These are phyloP conservation scores for Pseudogymnoascus verrucosus DNA, from an alignment of 2,329 filamentous ascomycete species.

Conservation along the genomic window DNA sequence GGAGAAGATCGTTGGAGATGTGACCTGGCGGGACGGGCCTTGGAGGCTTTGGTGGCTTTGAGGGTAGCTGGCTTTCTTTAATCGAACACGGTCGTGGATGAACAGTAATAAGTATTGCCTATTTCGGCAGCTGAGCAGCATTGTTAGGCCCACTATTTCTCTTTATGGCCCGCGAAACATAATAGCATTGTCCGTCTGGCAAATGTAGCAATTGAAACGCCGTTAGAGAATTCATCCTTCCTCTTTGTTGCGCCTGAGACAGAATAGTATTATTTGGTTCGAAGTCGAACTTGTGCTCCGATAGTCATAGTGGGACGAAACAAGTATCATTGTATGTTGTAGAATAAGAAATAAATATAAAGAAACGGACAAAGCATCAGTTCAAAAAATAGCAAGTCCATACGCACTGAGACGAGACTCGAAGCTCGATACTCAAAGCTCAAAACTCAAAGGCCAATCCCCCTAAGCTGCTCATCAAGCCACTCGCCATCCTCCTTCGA, in stretches of 20 bases:
- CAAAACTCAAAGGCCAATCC: conserved; percentile 29
- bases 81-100: not conserved
- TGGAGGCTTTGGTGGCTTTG: not conserved
- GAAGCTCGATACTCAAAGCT: not conserved
- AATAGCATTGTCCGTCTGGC: not conserved
- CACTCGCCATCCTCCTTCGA: conserved; percentile 63
- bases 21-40: not conserved
- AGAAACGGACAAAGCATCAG: not conserved
- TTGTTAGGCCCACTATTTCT: not conserved
- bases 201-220: not conserved
- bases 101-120: not conserved
- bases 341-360: not conserved
- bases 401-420: not conserved
- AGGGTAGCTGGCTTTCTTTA: not conserved
- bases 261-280: not conserved
- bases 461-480: conserved; percentile 54
- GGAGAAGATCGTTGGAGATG: not conserved
- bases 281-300: not conserved
- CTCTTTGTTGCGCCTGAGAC: not conserved
- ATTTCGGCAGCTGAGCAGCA: not conserved
- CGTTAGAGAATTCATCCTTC: not conserved
- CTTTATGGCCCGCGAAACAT: not conserved
- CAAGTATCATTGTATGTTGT: not conserved
- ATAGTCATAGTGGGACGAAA: not conserved
- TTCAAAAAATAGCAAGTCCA: not conserved